Percentiles rank a stretch among this genome's conserved stretches.
Conservation (phyloP, 2,329 filamentous ascomycete genomes). For the Myriosclerotinia duriaeana region DNA sequence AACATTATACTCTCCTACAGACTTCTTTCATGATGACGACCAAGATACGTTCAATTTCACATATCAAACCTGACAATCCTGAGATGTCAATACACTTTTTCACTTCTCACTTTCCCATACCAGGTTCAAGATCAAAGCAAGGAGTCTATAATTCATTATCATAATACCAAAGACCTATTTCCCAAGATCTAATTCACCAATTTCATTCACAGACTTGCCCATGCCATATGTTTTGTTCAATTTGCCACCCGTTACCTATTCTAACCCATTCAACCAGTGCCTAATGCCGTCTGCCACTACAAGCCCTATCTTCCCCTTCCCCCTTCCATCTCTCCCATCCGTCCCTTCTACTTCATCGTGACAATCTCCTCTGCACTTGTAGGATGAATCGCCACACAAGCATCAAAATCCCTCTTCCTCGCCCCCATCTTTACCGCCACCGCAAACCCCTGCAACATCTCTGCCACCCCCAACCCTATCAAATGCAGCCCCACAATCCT, state of each 20-base stretch:
- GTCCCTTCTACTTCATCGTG: slow-evolving; percentile 26
- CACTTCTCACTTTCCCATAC: neutral
- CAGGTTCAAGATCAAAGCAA: neutral
- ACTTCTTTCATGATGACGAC: neutral
- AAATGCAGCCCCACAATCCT: slow-evolving; percentile 53
- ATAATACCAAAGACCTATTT: neutral
- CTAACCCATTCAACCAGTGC: too few species aligned
- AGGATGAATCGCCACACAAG: slow-evolving; percentile 73
- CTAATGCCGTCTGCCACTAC: neutral
- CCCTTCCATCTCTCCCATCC: neutral
- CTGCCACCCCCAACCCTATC: slow-evolving; percentile 50
- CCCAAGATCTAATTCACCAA: neutral
- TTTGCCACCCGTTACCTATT: neutral
- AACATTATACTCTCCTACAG: neutral
- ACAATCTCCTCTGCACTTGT: slow-evolving; percentile 76
- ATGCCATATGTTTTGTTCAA: slow-evolving; percentile 1
- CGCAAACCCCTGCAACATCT: slow-evolving; percentile 78
- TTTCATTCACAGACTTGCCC: neutral
- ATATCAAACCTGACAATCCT: neutral
- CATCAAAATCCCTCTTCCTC: slow-evolving; percentile 75
- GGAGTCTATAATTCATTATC: neutral
- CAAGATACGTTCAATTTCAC: neutral
- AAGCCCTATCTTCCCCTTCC: neutral
- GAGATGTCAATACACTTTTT: neutral
- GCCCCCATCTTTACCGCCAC: slow-evolving; percentile 79